These are phyloP conservation scores for Zelonia costaricensis DNA, from an alignment of 208 protist species.

Conservation along the genomic window DNA sequence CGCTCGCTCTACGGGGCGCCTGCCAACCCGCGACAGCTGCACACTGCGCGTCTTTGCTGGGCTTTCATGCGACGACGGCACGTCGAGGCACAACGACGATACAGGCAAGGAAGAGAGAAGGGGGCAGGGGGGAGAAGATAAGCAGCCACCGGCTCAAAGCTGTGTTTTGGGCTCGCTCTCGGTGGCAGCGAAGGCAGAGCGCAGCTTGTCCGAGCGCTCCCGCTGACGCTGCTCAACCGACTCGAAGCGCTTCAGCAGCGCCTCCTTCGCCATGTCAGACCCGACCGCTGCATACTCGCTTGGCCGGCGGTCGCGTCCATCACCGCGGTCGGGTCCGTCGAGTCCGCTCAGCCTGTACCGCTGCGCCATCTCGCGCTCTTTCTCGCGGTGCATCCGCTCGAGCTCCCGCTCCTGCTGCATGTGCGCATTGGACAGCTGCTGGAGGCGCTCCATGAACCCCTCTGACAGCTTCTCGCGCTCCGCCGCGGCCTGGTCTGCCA, in stretches of 20 bases:
- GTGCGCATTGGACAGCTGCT: constrained; percentile 64
- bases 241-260: constrained; percentile 29
- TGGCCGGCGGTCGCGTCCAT: constrained; percentile 11
- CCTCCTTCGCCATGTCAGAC: constrained; percentile 16
- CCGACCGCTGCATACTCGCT: not conserved
- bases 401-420: constrained; percentile 54
- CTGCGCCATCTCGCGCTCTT: constrained; percentile 52
- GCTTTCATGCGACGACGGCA: no score
- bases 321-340: constrained; percentile 17
- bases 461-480: constrained; percentile 48
- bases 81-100: not conserved
- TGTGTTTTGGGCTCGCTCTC: constrained; percentile 1
- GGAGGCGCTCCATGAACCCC: constrained; percentile 53
- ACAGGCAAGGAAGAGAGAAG: not conserved
- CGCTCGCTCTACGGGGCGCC: no score
- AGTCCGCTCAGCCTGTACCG: constrained; percentile 21
- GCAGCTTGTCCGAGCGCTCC: constrained; percentile 53
- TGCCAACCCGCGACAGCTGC: no score
- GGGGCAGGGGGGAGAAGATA: no score
- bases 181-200: constrained; percentile 22
- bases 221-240: constrained; percentile 44
- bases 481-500: constrained; percentile 34
- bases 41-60: no score
- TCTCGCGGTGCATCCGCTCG: constrained; percentile 71
- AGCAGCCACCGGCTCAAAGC: not conserved